These are phyloP conservation scores for Colletotrichum musae DNA, from an alignment of 2,329 filamentous ascomycete genomes.

Conservation along the genomic window DNA sequence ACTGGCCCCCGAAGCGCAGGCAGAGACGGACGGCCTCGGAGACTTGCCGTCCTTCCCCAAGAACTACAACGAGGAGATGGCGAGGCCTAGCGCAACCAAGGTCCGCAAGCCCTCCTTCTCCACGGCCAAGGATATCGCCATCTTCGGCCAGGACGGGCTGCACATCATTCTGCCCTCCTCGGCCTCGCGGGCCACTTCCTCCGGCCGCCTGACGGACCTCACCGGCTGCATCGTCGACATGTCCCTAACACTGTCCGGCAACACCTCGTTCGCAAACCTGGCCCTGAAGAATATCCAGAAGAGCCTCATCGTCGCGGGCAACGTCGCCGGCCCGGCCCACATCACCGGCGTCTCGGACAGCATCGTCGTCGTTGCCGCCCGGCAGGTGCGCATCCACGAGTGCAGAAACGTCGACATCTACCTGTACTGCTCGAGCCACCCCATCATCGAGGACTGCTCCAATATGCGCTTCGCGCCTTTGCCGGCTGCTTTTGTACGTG, in stretches of 20 bases:
- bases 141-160: constrained; percentile 76
- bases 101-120: constrained; percentile 76
- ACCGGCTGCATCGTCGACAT: constrained; percentile 84
- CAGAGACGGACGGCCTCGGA: constrained; percentile 53
- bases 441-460: constrained; percentile 93
- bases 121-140: constrained; percentile 71
- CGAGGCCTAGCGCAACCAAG: constrained; percentile 52
- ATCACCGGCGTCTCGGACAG: constrained; percentile 82
- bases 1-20: constrained; percentile 41
- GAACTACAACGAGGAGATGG: constrained; percentile 73
- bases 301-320: constrained; percentile 83
- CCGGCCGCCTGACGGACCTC: constrained; percentile 80
- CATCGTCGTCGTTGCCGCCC: constrained; percentile 82
- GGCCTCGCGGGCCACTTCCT: constrained; percentile 78
- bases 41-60: constrained; percentile 56
- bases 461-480: constrained; percentile 85
- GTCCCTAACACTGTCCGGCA: constrained; percentile 71
- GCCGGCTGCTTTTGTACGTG: constrained; percentile 78
- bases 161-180: constrained; percentile 84
- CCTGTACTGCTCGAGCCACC: constrained; percentile 83
- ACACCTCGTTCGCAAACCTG: constrained; percentile 78
- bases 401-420: constrained; percentile 87
- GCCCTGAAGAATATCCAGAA: constrained; percentile 77
- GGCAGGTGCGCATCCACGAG: constrained; percentile 95
- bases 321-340: constrained; percentile 85